These are phyloP conservation scores for Ogataea ganodermae DNA, from an alignment of 805 yeast species.

Conservation along the genomic window DNA sequence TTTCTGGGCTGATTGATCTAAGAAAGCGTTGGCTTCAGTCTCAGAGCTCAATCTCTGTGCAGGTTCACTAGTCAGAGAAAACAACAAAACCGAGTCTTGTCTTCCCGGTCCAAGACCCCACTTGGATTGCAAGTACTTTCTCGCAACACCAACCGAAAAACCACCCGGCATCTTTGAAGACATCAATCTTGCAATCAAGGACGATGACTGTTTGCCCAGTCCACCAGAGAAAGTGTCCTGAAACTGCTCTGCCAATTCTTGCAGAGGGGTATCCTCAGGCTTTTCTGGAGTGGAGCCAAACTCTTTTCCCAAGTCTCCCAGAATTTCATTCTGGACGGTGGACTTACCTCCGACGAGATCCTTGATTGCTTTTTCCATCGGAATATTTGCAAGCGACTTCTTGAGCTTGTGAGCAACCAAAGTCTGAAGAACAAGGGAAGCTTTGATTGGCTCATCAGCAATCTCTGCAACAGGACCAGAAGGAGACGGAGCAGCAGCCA, in stretches of 20 bases:
- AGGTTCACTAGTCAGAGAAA: conserved; percentile 89
- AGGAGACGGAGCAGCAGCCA: conserved; percentile 66
- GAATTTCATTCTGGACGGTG: conserved; percentile 96
- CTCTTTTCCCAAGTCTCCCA: conserved; percentile 98
- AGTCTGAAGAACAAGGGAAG: conserved; percentile 78
- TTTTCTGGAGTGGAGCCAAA: conserved; percentile 98
- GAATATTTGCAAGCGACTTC: conserved; percentile 82
- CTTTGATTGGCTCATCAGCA: conserved; percentile 88
- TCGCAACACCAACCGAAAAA: conserved; percentile 85
- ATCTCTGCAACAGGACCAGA: conserved; percentile 81
- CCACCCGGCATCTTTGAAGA: conserved; percentile 99
- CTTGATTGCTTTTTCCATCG: conserved; percentile 90
- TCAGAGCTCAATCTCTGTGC: conserved; percentile 84
- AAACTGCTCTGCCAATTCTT: conserved; percentile 92
- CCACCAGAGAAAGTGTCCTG: conserved; percentile 88
- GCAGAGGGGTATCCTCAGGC: conserved; percentile 97
- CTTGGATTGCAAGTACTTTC: conserved; percentile 87
- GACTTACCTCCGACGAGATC: conserved; percentile 98
- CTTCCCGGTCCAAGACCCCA: conserved; percentile 94
- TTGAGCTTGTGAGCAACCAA: conserved; percentile 95
- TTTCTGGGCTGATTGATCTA: conserved; percentile 79
- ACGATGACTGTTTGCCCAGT: conserved; percentile 90
- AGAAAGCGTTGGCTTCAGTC: conserved; percentile 84
- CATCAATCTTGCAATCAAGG: conserved; percentile 86
- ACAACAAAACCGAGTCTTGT: conserved; percentile 85